phyloP scores from a whole-genome alignment of 139 green algal species.

The Chlamydomonas eustigma region DNA sequence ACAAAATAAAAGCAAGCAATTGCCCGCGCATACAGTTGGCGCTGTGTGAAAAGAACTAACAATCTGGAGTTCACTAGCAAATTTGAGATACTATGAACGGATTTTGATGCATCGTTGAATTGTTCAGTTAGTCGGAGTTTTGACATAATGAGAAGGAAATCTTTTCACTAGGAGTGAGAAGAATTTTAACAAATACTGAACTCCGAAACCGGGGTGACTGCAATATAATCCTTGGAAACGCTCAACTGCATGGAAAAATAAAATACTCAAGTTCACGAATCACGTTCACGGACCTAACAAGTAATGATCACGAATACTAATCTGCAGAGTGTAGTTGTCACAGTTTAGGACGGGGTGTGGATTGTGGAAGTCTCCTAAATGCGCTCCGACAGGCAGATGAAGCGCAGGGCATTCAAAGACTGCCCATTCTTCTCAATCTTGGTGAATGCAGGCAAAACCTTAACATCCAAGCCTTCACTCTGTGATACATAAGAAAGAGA shows the following conservation, averaged over 20 bases:
- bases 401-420: constrained; percentile 13
- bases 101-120: neutral
- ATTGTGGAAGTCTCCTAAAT: too few relatives aligned
- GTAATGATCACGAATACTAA: too few relatives aligned
- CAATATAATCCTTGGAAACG: too few relatives aligned
- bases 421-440: constrained; percentile 24
- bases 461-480: neutral
- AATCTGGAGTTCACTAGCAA: constrained; percentile 14
- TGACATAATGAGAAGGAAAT: neutral
- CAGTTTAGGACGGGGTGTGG: too few relatives aligned
- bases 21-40: constrained; percentile 14
- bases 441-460: constrained; percentile 30
- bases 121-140: neutral
- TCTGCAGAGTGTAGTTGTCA: too few relatives aligned
- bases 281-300: too few relatives aligned
- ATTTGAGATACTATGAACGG: neutral
- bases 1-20: constrained; percentile 23
- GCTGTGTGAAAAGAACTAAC: constrained; percentile 12
- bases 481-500: neutral
- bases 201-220: too few relatives aligned
- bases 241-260: too few relatives aligned
- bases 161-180: too few relatives aligned
- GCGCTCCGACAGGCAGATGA: constrained; percentile 21
- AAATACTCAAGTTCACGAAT: too few relatives aligned
- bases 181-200: too few relatives aligned